These are phyloP conservation scores for Talaromyces adpressus DNA, from an alignment of 495 filamentous ascomycete species.

Conservation along the genomic window DNA sequence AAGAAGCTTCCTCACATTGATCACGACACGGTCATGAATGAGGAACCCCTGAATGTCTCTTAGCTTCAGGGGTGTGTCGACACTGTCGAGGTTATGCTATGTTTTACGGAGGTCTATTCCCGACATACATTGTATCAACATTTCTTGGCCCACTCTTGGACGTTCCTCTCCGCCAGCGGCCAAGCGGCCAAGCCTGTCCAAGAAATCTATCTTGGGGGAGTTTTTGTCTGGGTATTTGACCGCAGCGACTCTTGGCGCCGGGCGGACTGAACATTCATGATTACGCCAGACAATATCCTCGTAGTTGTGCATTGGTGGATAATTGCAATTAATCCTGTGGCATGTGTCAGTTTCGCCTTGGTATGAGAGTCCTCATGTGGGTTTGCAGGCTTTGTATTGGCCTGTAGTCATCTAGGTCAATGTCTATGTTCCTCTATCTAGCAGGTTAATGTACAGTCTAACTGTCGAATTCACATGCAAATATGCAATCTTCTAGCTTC, in stretches of 20 bases:
- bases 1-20: not conserved
- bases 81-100: not conserved
- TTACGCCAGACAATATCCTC: not conserved
- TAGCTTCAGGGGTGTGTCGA: not conserved
- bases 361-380: not conserved
- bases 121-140: not conserved
- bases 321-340: not conserved
- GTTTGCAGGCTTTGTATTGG: not conserved
- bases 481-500: not conserved
- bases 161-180: slow-evolving; percentile 7
- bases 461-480: not conserved
- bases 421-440: not conserved
- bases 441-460: not conserved
- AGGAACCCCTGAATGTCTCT: not conserved
- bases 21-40: not conserved
- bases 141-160: slow-evolving; percentile 5
- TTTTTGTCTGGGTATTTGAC: not conserved
- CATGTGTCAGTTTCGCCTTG: not conserved
- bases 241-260: slow-evolving; percentile 1
- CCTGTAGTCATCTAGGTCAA: not conserved
- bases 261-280: not conserved
- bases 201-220: not conserved
- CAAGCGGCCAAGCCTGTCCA: not conserved
- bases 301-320: not conserved
- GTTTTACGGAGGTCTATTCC: not conserved